These are phyloP conservation scores for Calocybe cyanea DNA, from an alignment of 768 basidiomycete genomes.

Conservation along the genomic window DNA sequence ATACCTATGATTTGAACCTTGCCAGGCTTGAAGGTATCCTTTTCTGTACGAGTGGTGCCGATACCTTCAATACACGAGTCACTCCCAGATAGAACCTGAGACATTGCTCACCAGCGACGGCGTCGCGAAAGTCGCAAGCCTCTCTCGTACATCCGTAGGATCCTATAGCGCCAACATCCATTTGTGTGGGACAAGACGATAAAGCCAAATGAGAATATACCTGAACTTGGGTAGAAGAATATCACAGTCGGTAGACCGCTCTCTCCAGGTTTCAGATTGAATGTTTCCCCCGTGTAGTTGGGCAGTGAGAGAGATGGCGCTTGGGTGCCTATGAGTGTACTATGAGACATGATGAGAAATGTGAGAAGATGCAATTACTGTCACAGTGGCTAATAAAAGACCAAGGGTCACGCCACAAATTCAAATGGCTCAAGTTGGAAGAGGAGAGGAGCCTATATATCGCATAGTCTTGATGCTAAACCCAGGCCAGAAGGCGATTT, in stretches of 20 bases:
- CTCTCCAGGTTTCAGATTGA: constrained; percentile 55
- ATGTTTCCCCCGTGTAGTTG: constrained; percentile 59
- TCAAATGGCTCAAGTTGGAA: no score
- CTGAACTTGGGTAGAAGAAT: constrained; percentile 78
- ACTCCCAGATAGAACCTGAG: background rate
- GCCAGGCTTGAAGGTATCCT: constrained; percentile 59
- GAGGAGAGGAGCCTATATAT: no score
- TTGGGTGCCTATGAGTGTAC: constrained; percentile 54
- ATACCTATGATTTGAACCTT: constrained; percentile 71
- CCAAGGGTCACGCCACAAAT: background rate
- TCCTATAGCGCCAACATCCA: constrained; percentile 32
- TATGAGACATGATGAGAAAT: constrained; percentile 33
- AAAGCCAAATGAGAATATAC: constrained; percentile 28
- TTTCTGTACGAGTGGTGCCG: constrained; percentile 36
- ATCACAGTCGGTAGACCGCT: constrained; percentile 59
- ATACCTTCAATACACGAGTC: background rate
- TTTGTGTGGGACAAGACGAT: background rate
- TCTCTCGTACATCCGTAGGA: constrained; percentile 79
- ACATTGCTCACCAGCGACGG: constrained; percentile 50
- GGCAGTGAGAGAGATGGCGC: constrained; percentile 67
- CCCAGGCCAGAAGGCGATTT: no score
- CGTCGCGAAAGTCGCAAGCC: constrained; percentile 81
- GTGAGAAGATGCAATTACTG: background rate
- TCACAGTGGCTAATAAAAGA: background rate
- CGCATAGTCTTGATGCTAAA: no score